A percentile compares a stretch with the other conserved stretches of the same genome.
Conservation (phyloP, 2,329 filamentous ascomycete species). For the Teratosphaeria destructans region DNA sequence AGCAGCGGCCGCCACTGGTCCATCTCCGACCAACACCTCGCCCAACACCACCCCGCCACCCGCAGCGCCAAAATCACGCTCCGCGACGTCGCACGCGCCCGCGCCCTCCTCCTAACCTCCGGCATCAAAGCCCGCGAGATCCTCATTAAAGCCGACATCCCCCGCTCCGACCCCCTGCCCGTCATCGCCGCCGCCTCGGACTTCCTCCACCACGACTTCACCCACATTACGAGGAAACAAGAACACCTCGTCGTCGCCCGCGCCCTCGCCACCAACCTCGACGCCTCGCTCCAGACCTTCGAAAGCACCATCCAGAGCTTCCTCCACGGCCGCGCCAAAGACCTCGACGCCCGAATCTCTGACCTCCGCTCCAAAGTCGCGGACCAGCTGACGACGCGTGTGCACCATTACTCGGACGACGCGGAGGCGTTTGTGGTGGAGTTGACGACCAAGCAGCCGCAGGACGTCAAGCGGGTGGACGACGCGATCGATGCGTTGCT, state of each 20-base stretch:
- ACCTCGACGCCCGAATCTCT: constrained; percentile 35
- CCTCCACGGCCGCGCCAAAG: constrained; percentile 33
- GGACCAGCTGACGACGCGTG: constrained; percentile 45
- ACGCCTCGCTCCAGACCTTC: constrained; percentile 30
- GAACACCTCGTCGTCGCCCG: constrained; percentile 45
- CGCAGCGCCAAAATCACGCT: constrained; percentile 42
- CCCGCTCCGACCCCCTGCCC: constrained; percentile 20
- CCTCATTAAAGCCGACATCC: constrained; percentile 49
- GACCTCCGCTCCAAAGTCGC: constrained; percentile 37
- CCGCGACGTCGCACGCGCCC: constrained; percentile 70
- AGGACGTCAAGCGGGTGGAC: constrained; percentile 69
- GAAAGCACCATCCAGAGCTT: constrained; percentile 42
- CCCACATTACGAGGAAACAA: constrained; percentile 40
- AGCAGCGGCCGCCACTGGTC: constrained; percentile 43
- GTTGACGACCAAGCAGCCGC: constrained; percentile 63
- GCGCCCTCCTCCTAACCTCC: constrained; percentile 65
- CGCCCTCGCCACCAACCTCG: constrained; percentile 39
- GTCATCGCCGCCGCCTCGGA: constrained; percentile 29
- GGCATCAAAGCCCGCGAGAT: constrained; percentile 88
- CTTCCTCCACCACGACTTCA: constrained; percentile 29
- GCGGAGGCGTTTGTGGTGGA: constrained; percentile 70
- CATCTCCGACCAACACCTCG: constrained; percentile 39
- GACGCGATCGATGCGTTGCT: constrained; percentile 63
- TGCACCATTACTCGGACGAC: constrained; percentile 61
- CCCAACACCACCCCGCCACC: constrained; percentile 24